These are phyloP conservation scores for Leishmania arabica DNA, from an alignment of 208 protist genomes.

Conservation along the genomic window DNA sequence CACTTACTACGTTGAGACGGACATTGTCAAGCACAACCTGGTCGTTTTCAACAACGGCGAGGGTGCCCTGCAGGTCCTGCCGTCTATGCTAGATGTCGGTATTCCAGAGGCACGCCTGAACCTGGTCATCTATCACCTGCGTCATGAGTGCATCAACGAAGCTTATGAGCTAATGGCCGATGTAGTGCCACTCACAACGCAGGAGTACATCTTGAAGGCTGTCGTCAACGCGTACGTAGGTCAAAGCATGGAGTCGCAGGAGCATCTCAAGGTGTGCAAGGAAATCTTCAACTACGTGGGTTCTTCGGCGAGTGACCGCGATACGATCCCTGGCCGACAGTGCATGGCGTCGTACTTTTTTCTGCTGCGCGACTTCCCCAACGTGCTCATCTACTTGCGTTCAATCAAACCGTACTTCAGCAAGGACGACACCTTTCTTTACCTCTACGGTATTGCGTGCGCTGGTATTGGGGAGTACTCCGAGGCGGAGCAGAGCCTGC, in stretches of 20 bases:
- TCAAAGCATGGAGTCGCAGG: constrained; percentile 88
- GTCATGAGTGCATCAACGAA: constrained; percentile 93
- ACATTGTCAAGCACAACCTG: constrained; percentile 97
- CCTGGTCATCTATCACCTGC: constrained; percentile 96
- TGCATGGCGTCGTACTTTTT: constrained; percentile 98
- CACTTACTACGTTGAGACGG: constrained; percentile 91
- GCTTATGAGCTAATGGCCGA: constrained; percentile 96
- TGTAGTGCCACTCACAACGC: constrained; percentile 90
- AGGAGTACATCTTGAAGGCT: constrained; percentile 97
- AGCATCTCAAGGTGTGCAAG: constrained; percentile 93
- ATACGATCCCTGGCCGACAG: constrained; percentile 97
- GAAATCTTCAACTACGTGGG: constrained; percentile 98
- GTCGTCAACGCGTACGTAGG: constrained; percentile 94
- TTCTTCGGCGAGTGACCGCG: constrained; percentile 93
- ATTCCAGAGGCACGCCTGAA: constrained; percentile 97
- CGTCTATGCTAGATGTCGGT: constrained; percentile 89
- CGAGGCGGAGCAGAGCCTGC: constrained; percentile 91
- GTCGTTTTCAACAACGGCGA: constrained; percentile 97
- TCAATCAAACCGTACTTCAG: constrained; percentile 96
- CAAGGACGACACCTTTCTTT: constrained; percentile 95
- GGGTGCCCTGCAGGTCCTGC: constrained; percentile 95
- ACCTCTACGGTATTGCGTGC: constrained; percentile 92
- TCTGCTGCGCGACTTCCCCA: constrained; percentile 94
- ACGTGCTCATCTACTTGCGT: constrained; percentile 96
- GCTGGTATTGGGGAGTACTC: constrained; percentile 84